Base-by-base conservation (phyloP, 805 yeast genomes). In the Schwanniomyces vanrijiae region DNA sequence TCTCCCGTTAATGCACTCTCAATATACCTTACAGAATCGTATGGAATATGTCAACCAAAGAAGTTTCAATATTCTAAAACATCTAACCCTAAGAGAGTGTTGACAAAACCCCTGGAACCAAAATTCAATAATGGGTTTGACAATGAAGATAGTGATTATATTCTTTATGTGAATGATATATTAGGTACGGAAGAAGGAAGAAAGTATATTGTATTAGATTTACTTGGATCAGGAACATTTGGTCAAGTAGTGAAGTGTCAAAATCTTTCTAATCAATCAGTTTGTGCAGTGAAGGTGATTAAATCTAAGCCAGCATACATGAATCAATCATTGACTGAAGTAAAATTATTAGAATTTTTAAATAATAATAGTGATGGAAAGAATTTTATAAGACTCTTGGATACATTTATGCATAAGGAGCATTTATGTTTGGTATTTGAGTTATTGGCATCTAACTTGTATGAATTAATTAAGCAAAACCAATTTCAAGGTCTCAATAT, bases 221-320 rank as follows among this genome's bases (percentile, higher is more conserved):
- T 94, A 13, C 68, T 94, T 37, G 99, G 99, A 0, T 92, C 91
- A 51, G 99, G 99, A 2, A 91, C 99, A 1, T 94, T 94, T 75
- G 99, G 99, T 8, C 98, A 94, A 69, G 99, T 94, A 40, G 95
- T 91, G 37, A 94, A 92, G 68, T 92, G 97, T 68, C 96, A 89
- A 63, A 80, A 83, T 56, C 71, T 86, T 60, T 64, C 78, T 34
- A 88, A 90, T 40, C 94, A 90, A 61, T 92, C 89, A 51, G 81
- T 92, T 18, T 88, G 91, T 21, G 99, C 99, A 1, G 95, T 94
- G 31, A 94, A 94, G 67, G 95, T 94, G 38, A 88, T 94, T 48
- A 94, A 92, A 64, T 86, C 96, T 29, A 87, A 87, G 61, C 89
- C 96, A 4, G 96, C 95, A 8, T 91, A 86, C 60, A 75, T 90